A percentile compares a stretch with the other conserved stretches of the same genome.
These are phyloP conservation scores for Mayamaea pseudoterrestris DNA, from an alignment of 108 stramenopile species.

Conservation along the genomic window DNA sequence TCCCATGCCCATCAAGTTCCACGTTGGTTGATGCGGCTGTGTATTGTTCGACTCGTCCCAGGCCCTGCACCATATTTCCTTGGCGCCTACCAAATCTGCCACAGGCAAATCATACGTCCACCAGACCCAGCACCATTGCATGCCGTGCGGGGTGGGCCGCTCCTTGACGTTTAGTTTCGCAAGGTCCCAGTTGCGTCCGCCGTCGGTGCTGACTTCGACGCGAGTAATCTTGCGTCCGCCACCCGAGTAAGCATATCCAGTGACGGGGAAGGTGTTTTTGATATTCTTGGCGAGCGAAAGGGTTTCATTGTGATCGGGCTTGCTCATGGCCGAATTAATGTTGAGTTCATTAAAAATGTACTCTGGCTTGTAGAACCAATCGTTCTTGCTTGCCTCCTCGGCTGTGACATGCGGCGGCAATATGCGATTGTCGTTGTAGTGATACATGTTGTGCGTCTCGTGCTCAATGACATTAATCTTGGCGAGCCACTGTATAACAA, in stretches of 20 bases:
- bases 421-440: conserved; percentile 97
- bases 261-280: conserved; percentile 62
- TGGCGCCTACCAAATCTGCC: conserved; percentile 68
- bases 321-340: conserved; percentile 91
- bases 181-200: conserved; percentile 77
- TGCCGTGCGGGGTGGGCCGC: conserved; percentile 73
- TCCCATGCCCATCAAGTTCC: conserved; percentile 99
- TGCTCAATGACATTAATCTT: conserved; percentile 81
- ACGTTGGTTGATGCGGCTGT: conserved; percentile 85
- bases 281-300: conserved; percentile 53
- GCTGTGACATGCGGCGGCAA: conserved; percentile 90
- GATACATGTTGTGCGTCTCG: conserved; percentile 94
- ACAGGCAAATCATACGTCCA: conserved; percentile 68
- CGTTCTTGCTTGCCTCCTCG: conserved; percentile 78
- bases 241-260: conserved; percentile 94
- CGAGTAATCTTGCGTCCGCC: conserved; percentile 85
- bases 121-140: conserved; percentile 92
- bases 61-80: conserved; percentile 90
- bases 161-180: conserved; percentile 61
- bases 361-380: conserved; percentile 98
- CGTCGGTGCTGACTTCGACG: conserved; percentile 85
- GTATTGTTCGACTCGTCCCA: conserved; percentile 90
- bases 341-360: conserved; percentile 98
- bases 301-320: conserved; percentile 88
- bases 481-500: conserved; percentile 92